Base-by-base conservation (phyloP, 2,329 filamentous ascomycete genomes). In the Xylaria arbuscula region DNA sequence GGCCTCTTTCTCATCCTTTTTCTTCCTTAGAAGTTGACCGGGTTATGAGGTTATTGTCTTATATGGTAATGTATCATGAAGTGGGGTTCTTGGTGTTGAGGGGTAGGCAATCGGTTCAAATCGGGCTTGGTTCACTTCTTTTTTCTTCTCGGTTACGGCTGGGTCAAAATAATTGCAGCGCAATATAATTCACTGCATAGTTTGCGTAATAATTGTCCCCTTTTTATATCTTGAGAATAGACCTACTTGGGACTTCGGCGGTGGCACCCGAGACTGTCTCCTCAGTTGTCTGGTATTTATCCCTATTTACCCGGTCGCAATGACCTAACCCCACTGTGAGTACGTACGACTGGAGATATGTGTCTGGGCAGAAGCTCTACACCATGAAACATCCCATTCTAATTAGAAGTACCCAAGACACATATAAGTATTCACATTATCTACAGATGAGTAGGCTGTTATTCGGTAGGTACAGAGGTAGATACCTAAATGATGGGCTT, bases 231-330 rank as follows among this genome's bases (percentile, higher is more conserved):
- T 48, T 4, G n/a, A 22, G 50, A 17, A 40, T 19, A 28, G 56
- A 28, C 56, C 13, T 50, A 38, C 15, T 15, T 10, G 4, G 22
- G 28, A 5, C 17, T n/a, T 22, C 45, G 6, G 15, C 38, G 32
- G n/a, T 15, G 9, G 10, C 54, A 70, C 54, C 61, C 50, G 24
- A 38, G 13, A 55, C 10, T 47, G 40, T 19, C 64, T 57, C 48
- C 57, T 53, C 51, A 59, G 28, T 28, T 28, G 45, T 66, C 69
- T 59, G 53, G 70, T 69, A 78, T 80, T 80, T 79, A 79, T 77
- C 78, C 78, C 73, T 74, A 80, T 80, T 80, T 80, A 80, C 72
- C 78, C 78, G 78, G 67, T 70, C 40, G 68, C 62, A 54, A 24
- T 17, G 64, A 62, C 72, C 60, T 71, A 55, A 72, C 71, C 61